A percentile compares a stretch with the other conserved stretches of the same genome.
phyloP scores from a whole-genome alignment of 768 basidiomycete species.

The Lactarius hatsudake region DNA sequence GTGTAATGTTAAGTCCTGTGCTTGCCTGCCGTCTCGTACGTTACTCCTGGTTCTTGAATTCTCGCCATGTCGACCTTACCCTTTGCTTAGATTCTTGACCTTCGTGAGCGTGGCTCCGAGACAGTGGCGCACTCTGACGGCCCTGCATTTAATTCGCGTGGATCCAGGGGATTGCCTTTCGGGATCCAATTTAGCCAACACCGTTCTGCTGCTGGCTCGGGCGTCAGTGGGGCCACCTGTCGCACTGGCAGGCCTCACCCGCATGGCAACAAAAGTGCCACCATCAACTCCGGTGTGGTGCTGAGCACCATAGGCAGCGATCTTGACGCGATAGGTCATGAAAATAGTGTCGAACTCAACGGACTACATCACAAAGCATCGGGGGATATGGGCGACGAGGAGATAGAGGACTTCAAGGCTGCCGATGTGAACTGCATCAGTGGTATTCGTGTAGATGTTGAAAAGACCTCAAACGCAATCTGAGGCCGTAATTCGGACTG shows the following conservation, averaged over 20 bases:
- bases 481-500: slow-evolving; percentile 28
- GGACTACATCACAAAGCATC: slow-evolving; percentile 34
- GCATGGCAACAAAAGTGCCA: slow-evolving; percentile 10
- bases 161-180: slow-evolving; percentile 23
- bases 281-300: slow-evolving; percentile 25
- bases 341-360: slow-evolving; percentile 25
- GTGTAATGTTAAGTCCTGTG: slow-evolving; percentile 79
- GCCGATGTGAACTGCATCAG: slow-evolving; percentile 26
- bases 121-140: slow-evolving; percentile 64
- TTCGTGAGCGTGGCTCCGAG: slow-evolving; percentile 78
- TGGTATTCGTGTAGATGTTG: slow-evolving; percentile 60
- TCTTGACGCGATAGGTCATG: slow-evolving; percentile 18
- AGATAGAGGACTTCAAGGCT: slow-evolving; percentile 29
- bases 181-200: slow-evolving; percentile 27
- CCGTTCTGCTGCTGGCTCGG: slow-evolving; percentile 24
- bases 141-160: slow-evolving; percentile 22
- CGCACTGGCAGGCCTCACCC: slow-evolving; percentile 17
- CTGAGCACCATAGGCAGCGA: slow-evolving; percentile 26
- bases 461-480: slow-evolving; percentile 54
- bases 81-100: slow-evolving; percentile 62
- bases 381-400: slow-evolving; percentile 34
- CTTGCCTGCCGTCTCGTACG: slow-evolving; percentile 74
- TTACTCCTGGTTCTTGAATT: slow-evolving; percentile 2
- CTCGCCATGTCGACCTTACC: not conserved
- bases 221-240: slow-evolving; percentile 5